A percentile compares a stretch with the other conserved stretches of the same genome.
These are phyloP conservation scores for Saccharomycopsis microspora DNA, from an alignment of 805 yeast genomes.

Conservation along the genomic window DNA sequence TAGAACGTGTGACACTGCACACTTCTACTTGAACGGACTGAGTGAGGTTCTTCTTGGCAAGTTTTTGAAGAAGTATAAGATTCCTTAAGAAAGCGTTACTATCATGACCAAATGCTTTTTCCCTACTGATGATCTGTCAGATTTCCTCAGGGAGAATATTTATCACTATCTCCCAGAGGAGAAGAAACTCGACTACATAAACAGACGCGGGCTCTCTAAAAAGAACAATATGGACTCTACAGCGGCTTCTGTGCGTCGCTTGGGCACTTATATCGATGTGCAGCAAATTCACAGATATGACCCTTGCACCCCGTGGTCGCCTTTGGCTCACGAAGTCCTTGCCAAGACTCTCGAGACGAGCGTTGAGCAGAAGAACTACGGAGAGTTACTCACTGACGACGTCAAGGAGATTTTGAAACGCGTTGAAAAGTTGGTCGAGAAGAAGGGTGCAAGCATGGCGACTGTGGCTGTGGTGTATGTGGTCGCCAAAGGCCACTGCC, in stretches of 20 bases:
- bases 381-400: slow-evolving; percentile 6
- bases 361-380: no score
- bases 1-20: slow-evolving; percentile 41
- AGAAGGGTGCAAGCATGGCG: slow-evolving; percentile 40
- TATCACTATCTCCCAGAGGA: background rate
- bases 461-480: slow-evolving; percentile 43
- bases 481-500: slow-evolving; percentile 35
- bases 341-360: slow-evolving; percentile 31
- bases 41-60: slow-evolving; percentile 41
- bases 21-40: slow-evolving; percentile 33
- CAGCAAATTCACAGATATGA: slow-evolving; percentile 51
- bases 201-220: slow-evolving; percentile 30
- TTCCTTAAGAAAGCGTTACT: slow-evolving; percentile 24
- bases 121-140: background rate
- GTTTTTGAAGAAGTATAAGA: slow-evolving; percentile 38
- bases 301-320: slow-evolving; percentile 47
- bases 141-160: no score
- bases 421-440: slow-evolving; percentile 41
- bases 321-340: slow-evolving; percentile 43
- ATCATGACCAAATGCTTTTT: slow-evolving; percentile 33
- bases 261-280: slow-evolving; percentile 44
- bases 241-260: slow-evolving; percentile 29
- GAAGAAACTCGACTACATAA: slow-evolving; percentile 14
- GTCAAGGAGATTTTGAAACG: slow-evolving; percentile 31
- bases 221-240: slow-evolving; percentile 37